phyloP scores from a whole-genome alignment of 371 early-diverging fungal species.

The Circinella umbellata region DNA sequence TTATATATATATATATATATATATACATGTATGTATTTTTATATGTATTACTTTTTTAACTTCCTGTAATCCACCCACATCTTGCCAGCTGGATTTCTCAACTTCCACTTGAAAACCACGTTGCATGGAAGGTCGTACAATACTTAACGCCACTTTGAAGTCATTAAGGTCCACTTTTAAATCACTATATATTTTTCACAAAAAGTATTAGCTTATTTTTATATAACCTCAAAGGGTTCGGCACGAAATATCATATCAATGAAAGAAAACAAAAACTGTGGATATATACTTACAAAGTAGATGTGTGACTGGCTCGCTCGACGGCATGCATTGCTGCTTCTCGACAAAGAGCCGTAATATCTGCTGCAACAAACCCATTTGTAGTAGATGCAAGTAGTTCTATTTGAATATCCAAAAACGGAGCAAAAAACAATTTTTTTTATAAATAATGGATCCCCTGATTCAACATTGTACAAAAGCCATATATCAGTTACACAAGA shows the following conservation, averaged over 20 bases:
- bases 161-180: constrained; percentile 52
- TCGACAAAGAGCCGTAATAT: constrained; percentile 88
- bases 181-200: not conserved
- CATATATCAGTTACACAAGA: too few species aligned
- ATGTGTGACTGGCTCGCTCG: constrained; percentile 37
- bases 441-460: not conserved
- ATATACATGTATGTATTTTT: not conserved
- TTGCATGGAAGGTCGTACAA: constrained; percentile 67
- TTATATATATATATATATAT: not conserved
- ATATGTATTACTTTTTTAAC: constrained; percentile 77
- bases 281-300: not conserved
- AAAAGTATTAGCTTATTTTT: too few species aligned
- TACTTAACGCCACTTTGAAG: constrained; percentile 68
- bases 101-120: constrained; percentile 68
- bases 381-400: constrained; percentile 78
- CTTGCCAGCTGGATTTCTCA: constrained; percentile 76
- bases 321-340: constrained; percentile 83
- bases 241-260: too few species aligned
- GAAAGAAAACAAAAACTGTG: too few species aligned
- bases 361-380: constrained; percentile 98
- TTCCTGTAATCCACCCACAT: constrained; percentile 92
- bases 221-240: too few species aligned
- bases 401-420: constrained; percentile 9
- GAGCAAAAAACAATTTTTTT: too few species aligned
- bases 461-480: not conserved